Evolutionary conservation across 192 early-diverging fungal species (phyloP).

Genomic region (Phycomyces blakesleeanus): DNA sequence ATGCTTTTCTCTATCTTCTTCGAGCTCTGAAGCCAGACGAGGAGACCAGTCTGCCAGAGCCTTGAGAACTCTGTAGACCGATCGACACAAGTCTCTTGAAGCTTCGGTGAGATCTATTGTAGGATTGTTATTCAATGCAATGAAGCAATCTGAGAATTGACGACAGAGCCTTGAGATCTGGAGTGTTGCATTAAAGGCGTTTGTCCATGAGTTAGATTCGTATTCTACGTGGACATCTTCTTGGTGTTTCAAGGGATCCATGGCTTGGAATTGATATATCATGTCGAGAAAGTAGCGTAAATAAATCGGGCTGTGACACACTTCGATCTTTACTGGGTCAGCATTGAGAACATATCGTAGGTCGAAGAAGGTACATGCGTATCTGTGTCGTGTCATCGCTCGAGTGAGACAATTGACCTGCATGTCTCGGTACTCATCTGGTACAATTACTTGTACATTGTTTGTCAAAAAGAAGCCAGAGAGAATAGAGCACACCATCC

Average conservation of each 20-base stretch:
- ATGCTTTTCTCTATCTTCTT: not conserved
- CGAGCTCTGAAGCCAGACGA: not conserved
- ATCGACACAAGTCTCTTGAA: conserved; percentile 18
- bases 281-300: conserved; percentile 74
- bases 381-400: conserved; percentile 65
- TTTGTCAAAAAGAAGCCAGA: conserved; percentile 76
- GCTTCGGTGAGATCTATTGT: not conserved
- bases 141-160: conserved; percentile 66
- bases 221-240: conserved; percentile 84
- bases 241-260: conserved; percentile 84
- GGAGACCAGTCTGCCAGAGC: conserved; percentile 16
- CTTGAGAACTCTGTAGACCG: conserved; percentile 21
- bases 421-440: conserved; percentile 24
- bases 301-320: conserved; percentile 54
- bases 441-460: conserved; percentile 50
- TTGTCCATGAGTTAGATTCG: conserved; percentile 87
- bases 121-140: not conserved
- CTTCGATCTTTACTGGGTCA: conserved; percentile 54
- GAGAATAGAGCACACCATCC: conserved; percentile 72
- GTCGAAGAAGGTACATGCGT: conserved; percentile 72
- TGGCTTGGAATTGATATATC: conserved; percentile 85
- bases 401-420: conserved; percentile 64
- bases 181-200: conserved; percentile 82
- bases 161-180: conserved; percentile 76
- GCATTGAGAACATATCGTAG: conserved; percentile 67